Evolutionary conservation across 495 filamentous ascomycete genomes (phyloP), one percentile per base, ranked within the genome.

Genomic region (Pseudevernia furfuracea): DNA sequence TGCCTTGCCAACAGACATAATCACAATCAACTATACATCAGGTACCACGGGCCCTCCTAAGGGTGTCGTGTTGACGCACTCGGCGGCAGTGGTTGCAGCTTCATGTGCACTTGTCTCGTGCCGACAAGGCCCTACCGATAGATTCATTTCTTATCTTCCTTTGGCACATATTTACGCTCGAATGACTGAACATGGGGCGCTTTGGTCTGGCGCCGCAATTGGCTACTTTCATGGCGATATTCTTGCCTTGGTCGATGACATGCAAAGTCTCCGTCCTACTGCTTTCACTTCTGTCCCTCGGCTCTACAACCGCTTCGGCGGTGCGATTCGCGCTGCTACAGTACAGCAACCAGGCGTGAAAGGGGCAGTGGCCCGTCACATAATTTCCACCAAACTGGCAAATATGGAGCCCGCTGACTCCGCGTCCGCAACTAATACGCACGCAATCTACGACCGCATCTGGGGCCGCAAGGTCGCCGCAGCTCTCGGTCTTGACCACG

Each of bases 1-100:
- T 38, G 93, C 94, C 12, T 76, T 75, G 38, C 84, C 89, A 1
- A 82, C 87, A 4, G 92, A 97, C 71, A 81, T 89, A 70, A 81
- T 96, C 62, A 97, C 94, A 39, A 92, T 98, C 77, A 98, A 97
- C 78, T 98, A 98, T 77, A 98, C 94, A 14, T 96, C 90, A 17
- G 94, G 94, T 23, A 98, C 94, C 14, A 98, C 94, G 0, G 95
- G 94, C 10, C 83, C 89, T 66, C 94, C 94, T 8, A 98, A 98
- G 78, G 94, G 94, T 63, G 94, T 97, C 9, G 79, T 93, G 41
- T 76, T 97, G 66, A 91, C 89, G 6, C 95, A 98, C 71, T 77
- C 79, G 67, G 90, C 87, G 72, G 90, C 91, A 36, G 84, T 95
- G 7, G 85, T 91, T 3, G 91, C 86, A 28, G 80, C 88, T 48